Conservation (phyloP, 345 rosid species). For the Aquilaria yunnanensis region DNA sequence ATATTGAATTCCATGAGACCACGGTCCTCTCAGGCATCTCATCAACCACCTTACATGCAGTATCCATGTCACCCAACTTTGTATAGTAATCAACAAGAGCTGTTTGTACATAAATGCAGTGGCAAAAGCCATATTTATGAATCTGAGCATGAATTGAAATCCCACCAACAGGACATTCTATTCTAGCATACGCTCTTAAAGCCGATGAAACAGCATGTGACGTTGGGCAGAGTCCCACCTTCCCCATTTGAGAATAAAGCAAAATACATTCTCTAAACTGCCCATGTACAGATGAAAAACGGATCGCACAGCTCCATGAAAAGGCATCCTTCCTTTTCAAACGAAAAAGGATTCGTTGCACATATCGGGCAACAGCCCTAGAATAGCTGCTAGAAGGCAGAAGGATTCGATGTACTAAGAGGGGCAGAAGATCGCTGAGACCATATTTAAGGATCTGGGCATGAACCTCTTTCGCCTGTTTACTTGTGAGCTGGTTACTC, state of each 20-base stretch:
- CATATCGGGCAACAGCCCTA: constrained; percentile 27
- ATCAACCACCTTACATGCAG: constrained; percentile 48
- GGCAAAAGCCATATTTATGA: constrained; percentile 40
- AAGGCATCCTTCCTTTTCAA: constrained; percentile 31
- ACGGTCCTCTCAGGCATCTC: constrained; percentile 43
- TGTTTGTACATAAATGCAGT: constrained; percentile 66
- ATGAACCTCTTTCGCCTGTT: constrained; percentile 47
- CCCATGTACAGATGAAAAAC: constrained; percentile 51
- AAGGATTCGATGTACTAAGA: constrained; percentile 42
- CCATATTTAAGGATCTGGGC: constrained; percentile 35
- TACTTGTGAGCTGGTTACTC: constrained; percentile 19
- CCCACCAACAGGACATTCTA: constrained; percentile 26
- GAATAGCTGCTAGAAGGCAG: constrained; percentile 30
- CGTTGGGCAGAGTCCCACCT: constrained; percentile 38
- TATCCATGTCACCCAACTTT: constrained; percentile 40
- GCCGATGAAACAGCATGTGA: constrained; percentile 58
- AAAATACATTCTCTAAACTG: constrained; percentile 42
- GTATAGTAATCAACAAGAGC: constrained; percentile 60
- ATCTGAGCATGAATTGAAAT: constrained; percentile 44
- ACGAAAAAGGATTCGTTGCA: constrained; percentile 32
- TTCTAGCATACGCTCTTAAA: constrained; percentile 54
- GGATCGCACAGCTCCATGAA: constrained; percentile 54
- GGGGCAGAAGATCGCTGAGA: constrained; percentile 31
- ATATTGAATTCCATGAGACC: constrained; percentile 70
- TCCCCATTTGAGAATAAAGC: constrained; percentile 44